A percentile compares a stretch with the other conserved stretches of the same genome.
Evolutionary conservation across 2,329 filamentous ascomycete species (phyloP).

Genomic region (Phoma sp.): DNA sequence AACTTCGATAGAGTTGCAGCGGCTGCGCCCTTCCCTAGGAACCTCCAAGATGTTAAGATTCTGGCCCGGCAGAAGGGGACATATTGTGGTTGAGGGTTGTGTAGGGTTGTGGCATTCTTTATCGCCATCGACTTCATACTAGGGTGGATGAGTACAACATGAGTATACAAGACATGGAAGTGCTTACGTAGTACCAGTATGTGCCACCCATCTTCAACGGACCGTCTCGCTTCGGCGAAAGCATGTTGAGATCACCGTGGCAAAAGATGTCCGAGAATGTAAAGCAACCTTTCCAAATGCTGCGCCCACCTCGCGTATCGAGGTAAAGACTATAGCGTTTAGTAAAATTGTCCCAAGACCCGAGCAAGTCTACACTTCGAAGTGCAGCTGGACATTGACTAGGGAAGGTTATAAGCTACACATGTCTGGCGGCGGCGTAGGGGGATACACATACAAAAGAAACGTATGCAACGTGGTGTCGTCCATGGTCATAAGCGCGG

Average conservation of each 20-base stretch:
- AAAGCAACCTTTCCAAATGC: constrained; percentile 87
- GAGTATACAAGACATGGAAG: constrained; percentile 22
- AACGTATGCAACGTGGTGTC: constrained; percentile 71
- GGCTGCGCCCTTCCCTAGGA: constrained; percentile 63
- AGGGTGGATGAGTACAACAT: constrained; percentile 25
- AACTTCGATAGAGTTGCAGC: constrained; percentile 63
- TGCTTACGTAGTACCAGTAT: constrained; percentile 91
- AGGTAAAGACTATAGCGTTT: constrained; percentile 79
- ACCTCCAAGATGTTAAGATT: constrained; percentile 83
- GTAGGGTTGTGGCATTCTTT: constrained; percentile 76
- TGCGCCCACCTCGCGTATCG: constrained; percentile 74
- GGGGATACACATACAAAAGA: constrained; percentile 46
- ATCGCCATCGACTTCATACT: constrained; percentile 87
- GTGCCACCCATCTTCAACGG: constrained; percentile 90
- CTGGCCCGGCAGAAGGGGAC: constrained; percentile 87
- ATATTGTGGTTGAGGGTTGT: constrained; percentile 75
- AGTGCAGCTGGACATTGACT: constrained; percentile 53
- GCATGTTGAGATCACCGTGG: constrained; percentile 68
- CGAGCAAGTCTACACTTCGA: constrained; percentile 77
- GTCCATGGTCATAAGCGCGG: constrained; percentile 39
- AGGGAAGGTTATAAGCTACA: constrained; percentile 29
- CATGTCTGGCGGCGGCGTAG: constrained; percentile 19
- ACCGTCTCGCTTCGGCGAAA: constrained; percentile 67
- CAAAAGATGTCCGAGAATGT: constrained; percentile 84
- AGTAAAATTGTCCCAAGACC: constrained; percentile 95